Evolutionary conservation across 345 rosid species (phyloP), one percentile per base, ranked within the genome.

Genomic region (Euphorbia pulcherrima): DNA sequence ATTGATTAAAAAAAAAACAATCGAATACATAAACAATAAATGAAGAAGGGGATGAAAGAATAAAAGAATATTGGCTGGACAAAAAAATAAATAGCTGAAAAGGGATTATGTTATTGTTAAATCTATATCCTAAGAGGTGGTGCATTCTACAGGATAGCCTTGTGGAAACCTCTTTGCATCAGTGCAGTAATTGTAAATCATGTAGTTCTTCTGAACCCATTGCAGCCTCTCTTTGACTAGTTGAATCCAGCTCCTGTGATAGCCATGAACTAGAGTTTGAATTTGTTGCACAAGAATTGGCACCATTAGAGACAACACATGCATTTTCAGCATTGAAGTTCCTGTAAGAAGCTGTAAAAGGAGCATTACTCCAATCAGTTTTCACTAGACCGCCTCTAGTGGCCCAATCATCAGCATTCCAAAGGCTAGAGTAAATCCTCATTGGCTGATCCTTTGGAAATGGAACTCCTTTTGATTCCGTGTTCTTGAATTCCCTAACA

Each of bases 401-500:
- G 2, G 89, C 89, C 96, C 92, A 89, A 44, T 87, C 84, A 65
- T 89, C 92, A 20, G 81, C 90, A 62, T 87, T 86, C 90, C 92
- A 85, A 4, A 86, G 76, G 48, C 83, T 83, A 12, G 87, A 83
- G 75, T 84, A 78, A 14, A 84, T 52, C 65, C 80, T 81, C 90
- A 89, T 87, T 7, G 88, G 74, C 54, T 86, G 90, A 72, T 68
- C 81, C 77, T 78, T 81, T 2, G 89, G 96, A 48, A 76, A 84
- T 10, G 88, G 71, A 23, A 87, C 79, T 0, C 87, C 87, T 0
- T 16, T 72, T 18, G 83, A 67, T 13, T 82, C 82, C 76, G 78
- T 53, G 82, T 85, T 89, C 81, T 81, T 83, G 83, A 85, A 89
- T 54, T 84, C 84, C 63, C 92, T 83, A 29, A 89, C 85, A 0